A percentile compares a stretch with the other conserved stretches of the same genome.
Conservation (phyloP, 495 filamentous ascomycete genomes). For the Acidiella bohemica region DNA sequence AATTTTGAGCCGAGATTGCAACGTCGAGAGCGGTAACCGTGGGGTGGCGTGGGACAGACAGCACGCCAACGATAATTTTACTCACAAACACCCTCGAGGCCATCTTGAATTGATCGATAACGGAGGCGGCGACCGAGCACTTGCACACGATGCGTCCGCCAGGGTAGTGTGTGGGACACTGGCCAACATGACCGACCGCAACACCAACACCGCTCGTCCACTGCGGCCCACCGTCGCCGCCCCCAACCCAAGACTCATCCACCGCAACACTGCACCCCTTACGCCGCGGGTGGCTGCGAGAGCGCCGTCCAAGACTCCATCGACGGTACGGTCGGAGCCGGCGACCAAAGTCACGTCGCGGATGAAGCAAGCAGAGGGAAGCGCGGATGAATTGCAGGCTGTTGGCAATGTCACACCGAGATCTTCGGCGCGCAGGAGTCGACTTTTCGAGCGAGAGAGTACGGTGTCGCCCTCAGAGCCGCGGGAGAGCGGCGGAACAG, state of each 20-base stretch:
- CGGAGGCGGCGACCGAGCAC: too few species aligned
- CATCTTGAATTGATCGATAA: too few species aligned
- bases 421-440: conserved; percentile 28
- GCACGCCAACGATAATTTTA: too few species aligned
- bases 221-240: conserved; percentile 28
- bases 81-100: too few species aligned
- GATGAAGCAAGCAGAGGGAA: conserved; percentile 22
- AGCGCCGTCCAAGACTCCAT: conserved; percentile 13
- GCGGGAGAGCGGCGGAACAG: too few species aligned
- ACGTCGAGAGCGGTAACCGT: too few species aligned
- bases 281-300: conserved; percentile 11
- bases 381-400: conserved; percentile 22
- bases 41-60: too few species aligned
- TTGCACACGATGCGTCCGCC: too few species aligned
- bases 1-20: too few species aligned
- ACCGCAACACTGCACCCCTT: conserved; percentile 23
- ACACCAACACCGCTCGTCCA: conserved; percentile 17
- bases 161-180: background rate
- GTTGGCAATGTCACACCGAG: conserved; percentile 30
- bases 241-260: conserved; percentile 26
- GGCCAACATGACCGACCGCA: conserved; percentile 10
- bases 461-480: too few species aligned
- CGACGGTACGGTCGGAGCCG: conserved; percentile 13
- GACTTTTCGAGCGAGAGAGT: too few species aligned
- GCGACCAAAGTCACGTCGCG: conserved; percentile 10